Evolutionary conservation across 1,139 yeast genomes (phyloP).

Genomic region (Blastobotrys apis): DNA sequence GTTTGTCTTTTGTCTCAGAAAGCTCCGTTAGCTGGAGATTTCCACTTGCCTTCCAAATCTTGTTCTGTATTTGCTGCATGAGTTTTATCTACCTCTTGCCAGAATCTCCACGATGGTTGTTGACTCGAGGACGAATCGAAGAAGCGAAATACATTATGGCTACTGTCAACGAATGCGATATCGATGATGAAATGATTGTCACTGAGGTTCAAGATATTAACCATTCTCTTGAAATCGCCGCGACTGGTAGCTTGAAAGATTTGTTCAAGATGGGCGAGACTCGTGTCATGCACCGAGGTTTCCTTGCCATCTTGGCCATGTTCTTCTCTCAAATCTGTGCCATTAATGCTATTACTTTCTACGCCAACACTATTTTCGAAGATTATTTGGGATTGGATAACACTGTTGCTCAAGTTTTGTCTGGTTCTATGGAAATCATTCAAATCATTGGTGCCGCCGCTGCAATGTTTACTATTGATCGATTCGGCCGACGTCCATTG

Average conservation of each 20-base stretch:
- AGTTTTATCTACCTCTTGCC: conserved; percentile 33
- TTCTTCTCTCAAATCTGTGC: conserved; percentile 71
- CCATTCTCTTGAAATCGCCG: conserved; percentile 21
- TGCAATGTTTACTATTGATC: conserved; percentile 22
- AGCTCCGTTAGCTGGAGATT: conserved; percentile 53
- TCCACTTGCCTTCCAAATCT: conserved; percentile 36
- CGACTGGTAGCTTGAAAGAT: conserved; percentile 18
- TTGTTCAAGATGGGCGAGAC: conserved; percentile 38
- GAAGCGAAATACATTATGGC: conserved; percentile 50
- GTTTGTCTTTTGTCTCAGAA: conserved; percentile 33
- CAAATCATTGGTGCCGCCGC: conserved; percentile 23
- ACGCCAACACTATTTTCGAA: conserved; percentile 41
- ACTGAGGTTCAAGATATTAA: conserved; percentile 27
- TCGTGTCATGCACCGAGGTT: conserved; percentile 46
- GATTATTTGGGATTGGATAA: conserved; percentile 40
- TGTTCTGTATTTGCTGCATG: conserved; percentile 19
- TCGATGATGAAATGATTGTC: conserved; percentile 30
- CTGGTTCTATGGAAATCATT: conserved; percentile 43
- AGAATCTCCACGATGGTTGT: conserved; percentile 49
- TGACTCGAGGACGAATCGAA: conserved; percentile 37
- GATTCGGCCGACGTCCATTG: conserved; percentile 20
- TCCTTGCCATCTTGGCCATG: conserved; percentile 46
- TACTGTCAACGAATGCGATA: conserved; percentile 35
- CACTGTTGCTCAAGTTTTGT: conserved; percentile 36
- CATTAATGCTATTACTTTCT: conserved; percentile 52